Evolutionary conservation across 176 grass and related monocot genomes (phyloP).

Genomic region (Avena insularis): DNA sequence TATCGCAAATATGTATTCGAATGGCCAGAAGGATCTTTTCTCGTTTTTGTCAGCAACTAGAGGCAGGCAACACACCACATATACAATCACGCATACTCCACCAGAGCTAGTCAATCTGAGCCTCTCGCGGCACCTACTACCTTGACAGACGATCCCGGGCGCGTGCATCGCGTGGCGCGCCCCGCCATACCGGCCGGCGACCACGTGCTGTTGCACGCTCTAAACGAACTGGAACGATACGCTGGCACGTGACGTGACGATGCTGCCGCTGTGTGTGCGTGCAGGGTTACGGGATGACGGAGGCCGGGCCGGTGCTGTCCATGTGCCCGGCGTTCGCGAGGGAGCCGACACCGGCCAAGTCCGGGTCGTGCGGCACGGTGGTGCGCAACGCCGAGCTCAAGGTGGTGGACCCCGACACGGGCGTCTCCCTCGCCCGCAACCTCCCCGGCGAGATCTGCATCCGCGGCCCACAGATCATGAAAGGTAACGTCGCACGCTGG

Average conservation of each 20-base stretch:
- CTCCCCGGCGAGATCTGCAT: constrained; percentile 94
- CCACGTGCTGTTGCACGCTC: not conserved
- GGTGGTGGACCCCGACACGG: constrained; percentile 83
- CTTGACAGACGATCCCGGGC: not conserved
- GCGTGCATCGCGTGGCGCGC: not conserved
- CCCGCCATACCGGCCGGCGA: not conserved
- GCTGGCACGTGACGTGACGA: not conserved
- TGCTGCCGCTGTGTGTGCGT: not conserved
- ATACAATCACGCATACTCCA: not conserved
- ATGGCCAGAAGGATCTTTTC: not conserved
- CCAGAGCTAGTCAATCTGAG: not conserved
- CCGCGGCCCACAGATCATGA: constrained; percentile 96
- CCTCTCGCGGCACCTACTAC: constrained; percentile 30
- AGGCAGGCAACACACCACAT: not conserved
- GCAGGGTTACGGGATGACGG: constrained; percentile 97
- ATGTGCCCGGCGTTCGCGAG: constrained; percentile 94
- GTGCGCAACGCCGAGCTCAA: constrained; percentile 93
- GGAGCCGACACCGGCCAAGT: constrained; percentile 67
- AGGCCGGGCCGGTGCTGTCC: constrained; percentile 92
- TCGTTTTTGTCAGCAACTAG: not conserved
- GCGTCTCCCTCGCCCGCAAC: constrained; percentile 70
- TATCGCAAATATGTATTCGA: too few relatives aligned
- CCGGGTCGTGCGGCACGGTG: constrained; percentile 85
- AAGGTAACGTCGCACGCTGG: constrained; percentile 41
- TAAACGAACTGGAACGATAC: not conserved